phyloP scores from a whole-genome alignment of 2,329 filamentous ascomycete genomes.

The Clathrospora elynae region DNA sequence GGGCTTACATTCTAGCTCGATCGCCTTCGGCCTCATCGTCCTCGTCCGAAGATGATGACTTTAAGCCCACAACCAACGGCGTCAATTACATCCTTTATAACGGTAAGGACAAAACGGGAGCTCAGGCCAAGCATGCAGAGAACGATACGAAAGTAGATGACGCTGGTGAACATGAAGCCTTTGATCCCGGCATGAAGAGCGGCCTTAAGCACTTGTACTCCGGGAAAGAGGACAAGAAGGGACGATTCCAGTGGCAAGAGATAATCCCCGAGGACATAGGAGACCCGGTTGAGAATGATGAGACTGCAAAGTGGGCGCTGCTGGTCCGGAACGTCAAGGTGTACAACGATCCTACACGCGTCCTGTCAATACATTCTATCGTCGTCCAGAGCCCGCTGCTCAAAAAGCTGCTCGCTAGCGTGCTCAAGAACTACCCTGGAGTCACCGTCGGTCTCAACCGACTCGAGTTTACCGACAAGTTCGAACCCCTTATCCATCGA shows the following conservation, averaged over 20 bases:
- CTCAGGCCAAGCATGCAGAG: conserved; percentile 8
- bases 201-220: conserved; percentile 57
- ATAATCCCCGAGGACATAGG: conserved; percentile 42
- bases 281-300: conserved; percentile 60
- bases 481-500: conserved; percentile 69
- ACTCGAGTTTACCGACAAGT: conserved; percentile 65
- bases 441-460: conserved; percentile 66
- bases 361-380: conserved; percentile 66
- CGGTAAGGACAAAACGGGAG: conserved; percentile 7
- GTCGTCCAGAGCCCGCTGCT: conserved; percentile 68
- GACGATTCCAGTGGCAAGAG: conserved; percentile 44
- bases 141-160: conserved; percentile 13
- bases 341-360: conserved; percentile 60
- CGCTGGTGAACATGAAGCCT: conserved; percentile 10
- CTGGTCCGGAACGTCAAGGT: conserved; percentile 51
- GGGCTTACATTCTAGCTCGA: background rate
- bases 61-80: conserved; percentile 10
- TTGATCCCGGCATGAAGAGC: conserved; percentile 46
- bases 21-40: conserved; percentile 7
- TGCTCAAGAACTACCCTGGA: conserved; percentile 65
- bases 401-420: conserved; percentile 60
- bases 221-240: conserved; percentile 51
- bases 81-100: conserved; percentile 22
- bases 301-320: conserved; percentile 64
- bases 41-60: conserved; percentile 9